Evolutionary conservation across 2,329 filamentous ascomycete species (phyloP), one percentile per base, ranked within the genome.

Genomic region (Coniochaeta pulveracea): DNA sequence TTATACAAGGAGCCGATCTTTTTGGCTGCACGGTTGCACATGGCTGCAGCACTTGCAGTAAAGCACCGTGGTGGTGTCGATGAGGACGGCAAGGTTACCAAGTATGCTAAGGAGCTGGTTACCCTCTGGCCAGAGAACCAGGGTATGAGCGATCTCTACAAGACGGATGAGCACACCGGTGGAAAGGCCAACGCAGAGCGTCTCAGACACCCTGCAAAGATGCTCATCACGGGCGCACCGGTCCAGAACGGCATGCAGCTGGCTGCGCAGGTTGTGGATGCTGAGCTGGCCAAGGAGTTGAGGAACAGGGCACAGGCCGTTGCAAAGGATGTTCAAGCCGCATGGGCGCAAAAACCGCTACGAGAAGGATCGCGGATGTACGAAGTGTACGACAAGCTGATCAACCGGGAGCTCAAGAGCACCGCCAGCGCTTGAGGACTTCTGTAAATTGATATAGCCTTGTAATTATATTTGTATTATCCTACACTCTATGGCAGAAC

Each of bases 401-500:
- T 53, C 34, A 45, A 36, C 26, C 31, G 40, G 2, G 33, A 42
- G 29, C 35, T 34, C 8, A 32, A 37, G 30, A 16, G 19, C 18
- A n/a, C n/a, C 18, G 18, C 18, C 18, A 14, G 28, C n/a, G 28
- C 33, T 30, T 18, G 35, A 38, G 37, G 14, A 40, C 25, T 15
- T 21, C 15, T 26, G 14, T 24, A 14, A 29, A 30, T 25, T 32
- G 26, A 28, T 18, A n/a, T 18, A 28, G 26, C 11, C 17, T 33
- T 47, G 35, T 42, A 45, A 44, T 22, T 38, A 31, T 36, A 34
- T 34, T 24, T 35, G 19, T 38, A 34, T 34, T 21, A 32, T 22
- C 19, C 27, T n/a, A n/a, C n/a, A n/a, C n/a, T n/a, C n/a, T 61
- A 93, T 43, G 84, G 82, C 56, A 96, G 62, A 40, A 96, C 88